These are phyloP conservation scores for Termitomyces sp. DNA, from an alignment of 768 basidiomycete genomes.

Conservation along the genomic window DNA sequence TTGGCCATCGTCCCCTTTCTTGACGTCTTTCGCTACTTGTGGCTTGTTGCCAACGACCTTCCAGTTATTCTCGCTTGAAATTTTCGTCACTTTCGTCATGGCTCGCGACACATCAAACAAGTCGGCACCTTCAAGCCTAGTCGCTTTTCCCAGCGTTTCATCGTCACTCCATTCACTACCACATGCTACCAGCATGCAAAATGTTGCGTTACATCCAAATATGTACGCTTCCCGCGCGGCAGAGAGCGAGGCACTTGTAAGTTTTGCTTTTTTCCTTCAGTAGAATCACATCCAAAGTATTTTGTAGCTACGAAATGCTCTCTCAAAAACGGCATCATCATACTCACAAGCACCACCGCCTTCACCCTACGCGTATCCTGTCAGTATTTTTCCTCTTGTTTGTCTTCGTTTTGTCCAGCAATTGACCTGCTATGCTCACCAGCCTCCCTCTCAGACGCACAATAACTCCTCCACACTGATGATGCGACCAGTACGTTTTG, in stretches of 20 bases:
- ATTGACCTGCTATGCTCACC: slow-evolving; percentile 5
- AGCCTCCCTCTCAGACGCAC: slow-evolving; percentile 33
- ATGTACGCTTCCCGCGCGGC: slow-evolving; percentile 66
- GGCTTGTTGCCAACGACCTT: slow-evolving; percentile 7
- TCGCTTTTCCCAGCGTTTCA: slow-evolving; percentile 71
- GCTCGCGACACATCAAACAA: slow-evolving; percentile 29
- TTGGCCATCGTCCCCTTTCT: slow-evolving; percentile 7
- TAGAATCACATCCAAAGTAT: slow-evolving; percentile 3
- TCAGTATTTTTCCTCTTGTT: slow-evolving; percentile 22
- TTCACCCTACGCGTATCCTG: slow-evolving; percentile 26
- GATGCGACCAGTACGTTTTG: slow-evolving; percentile 48
- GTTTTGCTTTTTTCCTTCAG: slow-evolving; percentile 6
- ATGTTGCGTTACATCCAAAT: slow-evolving; percentile 60
- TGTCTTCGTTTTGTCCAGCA: slow-evolving; percentile 4
- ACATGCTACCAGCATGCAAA: slow-evolving; percentile 64
- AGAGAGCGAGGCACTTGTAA: slow-evolving; percentile 74
- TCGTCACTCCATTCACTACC: slow-evolving; percentile 64
- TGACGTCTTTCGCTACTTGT: slow-evolving; percentile 11
- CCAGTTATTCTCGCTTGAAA: slow-evolving; percentile 12
- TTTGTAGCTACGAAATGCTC: slow-evolving; percentile 54
- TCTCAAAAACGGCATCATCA: slow-evolving; percentile 47
- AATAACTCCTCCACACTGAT: slow-evolving; percentile 44
- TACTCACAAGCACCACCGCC: slow-evolving; percentile 28
- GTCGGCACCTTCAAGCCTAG: slow-evolving; percentile 46
- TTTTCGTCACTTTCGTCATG: slow-evolving; percentile 23